Conservation (phyloP, 2,329 filamentous ascomycete species). For the Colletotrichum abscissum region DNA sequence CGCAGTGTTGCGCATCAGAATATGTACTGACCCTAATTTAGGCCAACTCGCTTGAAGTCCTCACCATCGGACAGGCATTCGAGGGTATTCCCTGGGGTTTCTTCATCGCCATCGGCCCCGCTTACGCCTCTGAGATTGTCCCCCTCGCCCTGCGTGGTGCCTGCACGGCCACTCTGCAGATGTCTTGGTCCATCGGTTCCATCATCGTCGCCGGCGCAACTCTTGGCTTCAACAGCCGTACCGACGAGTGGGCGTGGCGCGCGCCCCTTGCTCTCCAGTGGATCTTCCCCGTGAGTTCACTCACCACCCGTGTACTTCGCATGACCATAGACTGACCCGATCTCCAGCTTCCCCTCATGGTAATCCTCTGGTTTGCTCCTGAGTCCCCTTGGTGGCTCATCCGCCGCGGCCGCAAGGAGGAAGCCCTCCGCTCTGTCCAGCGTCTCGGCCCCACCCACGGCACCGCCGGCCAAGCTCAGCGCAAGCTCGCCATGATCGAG, state of each 20-base stretch:
- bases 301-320: fast-evolving
- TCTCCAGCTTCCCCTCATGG: slow-evolving; percentile 58
- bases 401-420: slow-evolving; percentile 56
- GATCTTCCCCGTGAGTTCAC: slow-evolving; percentile 59
- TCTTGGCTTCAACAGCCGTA: slow-evolving; percentile 59
- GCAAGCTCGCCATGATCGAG: slow-evolving; percentile 67
- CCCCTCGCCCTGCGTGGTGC: slow-evolving; percentile 67
- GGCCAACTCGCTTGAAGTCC: slow-evolving; percentile 51
- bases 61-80: slow-evolving; percentile 64
- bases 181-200: slow-evolving; percentile 72
- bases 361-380: slow-evolving; percentile 61
- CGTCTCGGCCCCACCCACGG: slow-evolving; percentile 52
- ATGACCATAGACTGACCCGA: not conserved
- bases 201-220: slow-evolving; percentile 69
- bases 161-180: slow-evolving; percentile 69
- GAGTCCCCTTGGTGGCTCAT: slow-evolving; percentile 67
- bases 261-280: slow-evolving; percentile 67
- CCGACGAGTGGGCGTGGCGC: slow-evolving; percentile 48
- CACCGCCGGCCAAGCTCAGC: slow-evolving; percentile 46
- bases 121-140: slow-evolving; percentile 70
- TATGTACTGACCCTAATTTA: slow-evolving; percentile 33
- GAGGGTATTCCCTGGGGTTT: slow-evolving; percentile 72
- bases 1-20: not conserved
- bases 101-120: slow-evolving; percentile 72
- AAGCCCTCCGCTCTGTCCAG: slow-evolving; percentile 56